These are phyloP conservation scores for Gossypium mustelinum DNA, from an alignment of 345 rosid genomes.

Conservation along the genomic window DNA sequence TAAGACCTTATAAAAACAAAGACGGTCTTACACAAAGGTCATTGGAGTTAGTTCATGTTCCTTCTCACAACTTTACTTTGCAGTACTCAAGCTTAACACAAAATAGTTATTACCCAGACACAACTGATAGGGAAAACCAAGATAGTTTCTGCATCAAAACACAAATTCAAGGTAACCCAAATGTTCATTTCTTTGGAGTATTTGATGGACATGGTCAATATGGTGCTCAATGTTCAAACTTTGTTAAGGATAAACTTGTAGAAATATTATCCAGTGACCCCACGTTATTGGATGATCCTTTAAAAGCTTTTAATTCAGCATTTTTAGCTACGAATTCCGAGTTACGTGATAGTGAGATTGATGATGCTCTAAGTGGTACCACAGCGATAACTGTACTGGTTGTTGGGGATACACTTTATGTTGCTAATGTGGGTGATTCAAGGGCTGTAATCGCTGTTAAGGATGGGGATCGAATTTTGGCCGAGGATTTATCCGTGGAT, in stretches of 20 bases:
- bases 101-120: conserved; percentile 79
- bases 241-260: conserved; percentile 68
- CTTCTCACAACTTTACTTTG: conserved; percentile 58
- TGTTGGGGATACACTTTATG: conserved; percentile 70
- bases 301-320: conserved; percentile 63
- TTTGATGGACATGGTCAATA: conserved; percentile 88
- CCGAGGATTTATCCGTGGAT: conserved; percentile 80
- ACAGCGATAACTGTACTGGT: conserved; percentile 92
- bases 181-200: conserved; percentile 89
- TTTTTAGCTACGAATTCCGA: conserved; percentile 57
- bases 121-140: conserved; percentile 78
- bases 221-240: conserved; percentile 76
- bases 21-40: conserved; percentile 53
- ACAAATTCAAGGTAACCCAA: conserved; percentile 75
- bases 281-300: conserved; percentile 59
- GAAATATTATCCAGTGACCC: conserved; percentile 63
- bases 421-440: conserved; percentile 9
- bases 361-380: conserved; percentile 93
- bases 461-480: conserved; percentile 52
- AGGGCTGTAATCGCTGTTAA: conserved; percentile 41
- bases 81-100: conserved; percentile 75
- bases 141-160: conserved; percentile 78
- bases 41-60: conserved; percentile 55
- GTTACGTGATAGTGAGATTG: conserved; percentile 71
- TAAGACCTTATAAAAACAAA: conserved; percentile 26